Conservation (phyloP, 2,329 filamentous ascomycete species). For the Colletotrichum sp. region DNA sequence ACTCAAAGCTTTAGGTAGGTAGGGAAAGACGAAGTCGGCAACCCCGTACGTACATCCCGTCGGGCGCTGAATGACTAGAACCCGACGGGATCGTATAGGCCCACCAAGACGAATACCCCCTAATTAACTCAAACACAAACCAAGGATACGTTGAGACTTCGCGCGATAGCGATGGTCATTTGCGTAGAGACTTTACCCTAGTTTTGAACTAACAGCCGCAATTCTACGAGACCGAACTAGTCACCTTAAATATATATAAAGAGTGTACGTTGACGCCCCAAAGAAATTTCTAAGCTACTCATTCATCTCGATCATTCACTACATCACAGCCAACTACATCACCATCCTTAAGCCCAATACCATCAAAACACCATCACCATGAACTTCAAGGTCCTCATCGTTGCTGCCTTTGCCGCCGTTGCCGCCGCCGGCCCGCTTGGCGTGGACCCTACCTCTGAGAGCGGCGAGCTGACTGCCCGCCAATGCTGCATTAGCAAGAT, state of each 20-base stretch:
- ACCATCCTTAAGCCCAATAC: not conserved
- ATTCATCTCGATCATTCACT: not conserved
- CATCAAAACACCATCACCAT: not conserved
- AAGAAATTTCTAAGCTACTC: not conserved
- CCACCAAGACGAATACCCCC: not conserved
- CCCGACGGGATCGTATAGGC: not conserved
- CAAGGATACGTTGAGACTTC: not conserved
- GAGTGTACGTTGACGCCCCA: not conserved
- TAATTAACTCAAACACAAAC: not conserved
- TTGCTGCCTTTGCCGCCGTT: not conserved
- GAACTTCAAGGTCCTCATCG: not conserved
- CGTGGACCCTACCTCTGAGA: not conserved
- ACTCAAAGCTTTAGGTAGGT: not conserved
- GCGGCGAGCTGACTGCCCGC: not conserved
- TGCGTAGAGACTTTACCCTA: not conserved
- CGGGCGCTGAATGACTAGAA: not conserved
- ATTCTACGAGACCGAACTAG: not conserved
- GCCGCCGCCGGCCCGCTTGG: not conserved
- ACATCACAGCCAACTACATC: fast-evolving
- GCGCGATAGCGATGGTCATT: not conserved
- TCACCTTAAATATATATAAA: not conserved
- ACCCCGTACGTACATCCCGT: not conserved
- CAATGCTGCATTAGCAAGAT: not conserved
- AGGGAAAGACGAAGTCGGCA: not conserved
- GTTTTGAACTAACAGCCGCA: not conserved